Evolutionary conservation across 2,329 filamentous ascomycete species (phyloP).

Genomic region (Verticillium longisporum): DNA sequence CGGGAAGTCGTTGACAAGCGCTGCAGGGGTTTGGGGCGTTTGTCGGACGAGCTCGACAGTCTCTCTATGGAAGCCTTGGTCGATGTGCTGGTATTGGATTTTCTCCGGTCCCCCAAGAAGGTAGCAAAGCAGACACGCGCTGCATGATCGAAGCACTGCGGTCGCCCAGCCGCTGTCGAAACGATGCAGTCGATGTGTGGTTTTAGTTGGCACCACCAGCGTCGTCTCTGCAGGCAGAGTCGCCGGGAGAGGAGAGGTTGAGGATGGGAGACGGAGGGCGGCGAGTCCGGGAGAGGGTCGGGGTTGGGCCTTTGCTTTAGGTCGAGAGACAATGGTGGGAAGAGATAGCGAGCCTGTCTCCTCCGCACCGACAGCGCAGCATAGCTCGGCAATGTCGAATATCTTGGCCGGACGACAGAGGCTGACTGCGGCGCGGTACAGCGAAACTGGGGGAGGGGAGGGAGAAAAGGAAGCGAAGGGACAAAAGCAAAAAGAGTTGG

Average conservation of each 20-base stretch:
- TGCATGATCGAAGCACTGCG: slow-evolving; percentile 23
- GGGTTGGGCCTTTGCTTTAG: not conserved
- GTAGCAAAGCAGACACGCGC: slow-evolving; percentile 35
- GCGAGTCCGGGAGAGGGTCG: not conserved
- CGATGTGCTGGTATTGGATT: slow-evolving; percentile 22
- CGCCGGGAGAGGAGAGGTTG: not conserved
- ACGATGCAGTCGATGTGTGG: not conserved
- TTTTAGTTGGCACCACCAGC: not conserved
- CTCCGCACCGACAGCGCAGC: not conserved
- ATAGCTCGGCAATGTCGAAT: not conserved
- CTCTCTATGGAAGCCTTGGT: slow-evolving; percentile 24
- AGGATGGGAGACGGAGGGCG: not conserved
- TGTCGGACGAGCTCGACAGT: slow-evolving; percentile 37
- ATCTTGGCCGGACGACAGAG: not conserved
- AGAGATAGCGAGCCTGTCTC: not conserved
- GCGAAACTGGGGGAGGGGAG: not conserved
- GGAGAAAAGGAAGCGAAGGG: not conserved
- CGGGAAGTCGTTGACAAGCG: slow-evolving; percentile 52
- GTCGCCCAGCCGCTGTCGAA: not conserved
- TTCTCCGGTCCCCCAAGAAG: slow-evolving; percentile 36
- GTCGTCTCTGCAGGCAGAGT: not conserved
- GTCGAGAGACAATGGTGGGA: not conserved
- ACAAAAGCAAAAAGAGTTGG: not conserved
- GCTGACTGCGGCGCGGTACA: not conserved
- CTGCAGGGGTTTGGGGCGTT: slow-evolving; percentile 57